Conservation (phyloP, 148 eudicot genomes). For the Camellia japonica region DNA sequence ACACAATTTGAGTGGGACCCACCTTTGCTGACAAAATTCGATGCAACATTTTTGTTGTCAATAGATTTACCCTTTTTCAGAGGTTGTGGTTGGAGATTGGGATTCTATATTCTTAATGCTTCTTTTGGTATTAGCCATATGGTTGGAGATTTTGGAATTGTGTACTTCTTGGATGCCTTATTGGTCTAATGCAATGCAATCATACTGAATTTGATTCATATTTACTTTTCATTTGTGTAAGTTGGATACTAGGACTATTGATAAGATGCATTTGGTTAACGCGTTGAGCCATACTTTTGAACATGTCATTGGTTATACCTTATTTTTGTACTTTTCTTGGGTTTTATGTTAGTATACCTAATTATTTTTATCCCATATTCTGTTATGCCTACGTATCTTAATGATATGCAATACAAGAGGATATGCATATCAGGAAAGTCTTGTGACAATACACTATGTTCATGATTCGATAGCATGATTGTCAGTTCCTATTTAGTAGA, state of each 20-base stretch:
- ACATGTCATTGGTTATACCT: neutral
- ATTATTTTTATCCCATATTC: neutral
- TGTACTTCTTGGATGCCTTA: neutral
- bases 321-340: neutral
- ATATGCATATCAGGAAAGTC: conserved; percentile 3
- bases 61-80: neutral
- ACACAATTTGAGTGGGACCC: too few relatives aligned
- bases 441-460: neutral
- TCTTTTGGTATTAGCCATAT: neutral
- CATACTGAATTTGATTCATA: neutral
- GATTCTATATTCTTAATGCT: conserved; percentile 1
- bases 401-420: neutral
- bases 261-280: neutral
- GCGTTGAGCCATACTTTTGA: neutral
- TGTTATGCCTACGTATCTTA: neutral
- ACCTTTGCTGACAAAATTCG: too few relatives aligned
- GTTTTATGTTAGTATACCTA: neutral
- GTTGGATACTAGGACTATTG: neutral
- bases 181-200: conserved; percentile 3
- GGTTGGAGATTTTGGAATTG: conserved; percentile 3
- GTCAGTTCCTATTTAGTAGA: neutral
- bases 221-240: neutral
- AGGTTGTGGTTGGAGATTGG: neutral
- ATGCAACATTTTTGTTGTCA: too few relatives aligned
- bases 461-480: neutral